Conservation (phyloP, 306 rosid species). For the Pterocarpus macrocarpus region DNA sequence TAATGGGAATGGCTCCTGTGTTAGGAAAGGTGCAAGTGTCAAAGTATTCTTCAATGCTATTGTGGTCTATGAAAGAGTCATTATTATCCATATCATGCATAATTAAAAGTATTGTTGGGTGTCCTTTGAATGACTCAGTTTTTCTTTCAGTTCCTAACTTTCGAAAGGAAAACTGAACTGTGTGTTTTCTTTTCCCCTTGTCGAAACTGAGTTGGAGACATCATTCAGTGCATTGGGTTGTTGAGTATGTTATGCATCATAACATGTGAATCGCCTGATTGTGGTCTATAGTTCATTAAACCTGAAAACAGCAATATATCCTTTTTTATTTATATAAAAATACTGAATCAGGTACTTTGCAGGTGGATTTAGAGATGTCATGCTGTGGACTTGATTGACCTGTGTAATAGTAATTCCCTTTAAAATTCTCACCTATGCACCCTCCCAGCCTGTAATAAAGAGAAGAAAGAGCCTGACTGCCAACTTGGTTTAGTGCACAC, state of each 20-base stretch:
- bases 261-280: slow-evolving; percentile 3
- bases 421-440: too few relatives aligned
- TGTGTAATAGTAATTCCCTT: neutral
- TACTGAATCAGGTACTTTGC: slow-evolving; percentile 20
- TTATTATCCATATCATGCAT: slow-evolving; percentile 22
- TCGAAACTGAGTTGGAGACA: slow-evolving; percentile 10
- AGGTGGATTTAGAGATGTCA: neutral
- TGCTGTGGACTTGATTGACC: neutral
- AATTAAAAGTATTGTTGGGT: slow-evolving; percentile 21
- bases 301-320: neutral
- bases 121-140: neutral
- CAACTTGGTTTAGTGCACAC: slow-evolving; percentile 4
- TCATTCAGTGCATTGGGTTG: slow-evolving; percentile 6
- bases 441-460: slow-evolving; percentile 15
- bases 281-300: slow-evolving; percentile 23
- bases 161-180: too few relatives aligned
- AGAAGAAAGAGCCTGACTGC: slow-evolving; percentile 7
- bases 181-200: neutral
- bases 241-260: slow-evolving; percentile 20
- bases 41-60: slow-evolving; percentile 4
- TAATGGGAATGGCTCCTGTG: slow-evolving; percentile 99
- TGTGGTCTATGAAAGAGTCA: slow-evolving; percentile 20
- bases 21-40: slow-evolving; percentile 83
- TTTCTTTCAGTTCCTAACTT: neutral
- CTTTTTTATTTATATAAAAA: neutral